phyloP scores from a whole-genome alignment of 225 moss, liverwort and hornwort species.

The Bryoerythrophyllum caledonicum region DNA sequence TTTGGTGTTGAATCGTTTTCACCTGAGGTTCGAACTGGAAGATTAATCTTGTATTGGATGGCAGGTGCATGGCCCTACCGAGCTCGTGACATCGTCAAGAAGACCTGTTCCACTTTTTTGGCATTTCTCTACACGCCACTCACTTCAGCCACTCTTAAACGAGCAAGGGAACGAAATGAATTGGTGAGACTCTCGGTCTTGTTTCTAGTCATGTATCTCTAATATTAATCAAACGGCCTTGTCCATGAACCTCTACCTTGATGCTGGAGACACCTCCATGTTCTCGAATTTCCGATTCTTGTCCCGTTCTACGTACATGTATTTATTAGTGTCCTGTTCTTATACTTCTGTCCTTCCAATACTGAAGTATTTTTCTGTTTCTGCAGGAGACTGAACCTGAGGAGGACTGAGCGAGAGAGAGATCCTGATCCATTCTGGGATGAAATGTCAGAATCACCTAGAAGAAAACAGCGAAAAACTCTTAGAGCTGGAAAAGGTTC shows the following conservation, averaged over 20 bases:
- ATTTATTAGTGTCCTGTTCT: neutral
- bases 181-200: constrained; percentile 35
- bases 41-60: constrained; percentile 18
- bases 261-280: neutral
- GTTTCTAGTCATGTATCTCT: constrained; percentile 8
- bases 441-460: constrained; percentile 38
- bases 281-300: neutral
- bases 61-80: constrained; percentile 93
- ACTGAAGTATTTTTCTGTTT: neutral
- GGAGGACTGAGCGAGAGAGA: constrained; percentile 49
- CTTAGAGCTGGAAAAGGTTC: constrained; percentile 36
- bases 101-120: constrained; percentile 91
- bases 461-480: constrained; percentile 41
- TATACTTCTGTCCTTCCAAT: neutral
- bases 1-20: neutral
- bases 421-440: constrained; percentile 55
- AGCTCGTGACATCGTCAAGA: constrained; percentile 82
- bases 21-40: constrained; percentile 4
- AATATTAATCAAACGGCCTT: constrained; percentile 3
- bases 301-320: constrained; percentile 1
- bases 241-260: neutral
- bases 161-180: constrained; percentile 84
- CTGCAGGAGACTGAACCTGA: constrained; percentile 46
- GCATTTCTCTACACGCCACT: constrained; percentile 91
- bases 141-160: constrained; percentile 75